phyloP scores from a whole-genome alignment of 257 asterid species.

The Solanum phureja region DNA sequence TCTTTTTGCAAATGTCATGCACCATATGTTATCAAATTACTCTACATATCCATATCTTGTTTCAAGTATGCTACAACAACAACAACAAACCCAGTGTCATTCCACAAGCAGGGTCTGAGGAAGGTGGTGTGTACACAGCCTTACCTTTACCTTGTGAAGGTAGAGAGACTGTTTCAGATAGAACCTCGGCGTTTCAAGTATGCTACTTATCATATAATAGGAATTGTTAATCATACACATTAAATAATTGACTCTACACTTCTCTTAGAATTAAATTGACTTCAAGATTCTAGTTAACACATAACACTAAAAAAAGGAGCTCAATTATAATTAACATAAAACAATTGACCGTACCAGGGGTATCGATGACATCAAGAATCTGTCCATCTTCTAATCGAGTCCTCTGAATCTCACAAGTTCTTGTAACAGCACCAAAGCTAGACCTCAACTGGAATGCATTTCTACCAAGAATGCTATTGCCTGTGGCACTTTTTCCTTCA shows the following conservation, averaged over 20 bases:
- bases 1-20: background rate
- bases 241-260: background rate
- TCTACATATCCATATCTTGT: background rate
- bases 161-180: background rate
- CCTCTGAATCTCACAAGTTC: slow-evolving; percentile 56
- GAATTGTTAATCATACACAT: background rate
- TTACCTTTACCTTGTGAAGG: background rate
- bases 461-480: slow-evolving; percentile 56
- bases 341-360: slow-evolving; percentile 39
- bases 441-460: slow-evolving; percentile 53
- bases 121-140: background rate
- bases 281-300: background rate
- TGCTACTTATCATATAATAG: background rate
- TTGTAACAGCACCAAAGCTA: slow-evolving; percentile 72
- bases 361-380: slow-evolving; percentile 66
- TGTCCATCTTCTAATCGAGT: slow-evolving; percentile 45
- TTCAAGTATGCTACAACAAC: background rate
- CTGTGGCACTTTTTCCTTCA: slow-evolving; percentile 88
- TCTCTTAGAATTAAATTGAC: background rate
- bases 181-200: background rate
- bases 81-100: background rate
- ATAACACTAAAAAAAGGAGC: background rate
- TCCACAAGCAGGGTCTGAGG: background rate
- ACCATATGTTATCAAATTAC: background rate
- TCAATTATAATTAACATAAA: background rate